Evolutionary conservation across 192 early-diverging fungal genomes (phyloP), one percentile per base, ranked within the genome.

Genomic region (Jimgerdemannia flammicorona): DNA sequence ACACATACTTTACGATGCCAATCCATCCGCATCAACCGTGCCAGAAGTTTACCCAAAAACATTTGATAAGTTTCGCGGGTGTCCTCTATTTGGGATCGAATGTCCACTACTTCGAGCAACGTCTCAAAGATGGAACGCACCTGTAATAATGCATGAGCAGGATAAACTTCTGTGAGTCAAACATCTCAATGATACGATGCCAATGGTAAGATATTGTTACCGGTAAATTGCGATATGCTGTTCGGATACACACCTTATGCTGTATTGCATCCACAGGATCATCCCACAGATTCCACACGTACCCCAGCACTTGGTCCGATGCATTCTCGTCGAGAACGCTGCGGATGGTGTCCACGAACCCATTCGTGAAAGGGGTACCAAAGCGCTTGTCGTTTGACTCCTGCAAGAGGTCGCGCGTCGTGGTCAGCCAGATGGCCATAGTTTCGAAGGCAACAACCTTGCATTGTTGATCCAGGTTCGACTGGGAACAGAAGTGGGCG

Each of bases 261-360:
- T 95, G 93, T 17, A 95, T 88, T 3, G 92, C 84, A 64, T 97
- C 94, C 6, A 94, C 80, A 4, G 93, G 93, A 77, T 97, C 95
- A 73, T 97, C 94, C 93, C 95, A 97, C 72, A 91, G 88, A 72
- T 91, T 88, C 78, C 89, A 90, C 63, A 95, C 87, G 73, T 93
- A 92, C 4, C 84, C 89, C 72, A 95, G 88, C 39, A 94, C 79
- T 39, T 81, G 78, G 59, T 93, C 89, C 49, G 14, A 59, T 59
- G 49, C 49, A 10, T 59, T 14, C 8, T 59, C 49, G 49, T 59
- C 14, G 49, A 59, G 49, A 59, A 59, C 49, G 14, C 14, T 14
- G 49, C 49, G 49, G 70, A 87, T 82, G 40, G 82, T 70, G 64
- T 82, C 29, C 70, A 74, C 77, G 3, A 85, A 72, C 44, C 80